Conservation (phyloP, 2,329 filamentous ascomycete genomes). For the Botrytis squamosa region DNA sequence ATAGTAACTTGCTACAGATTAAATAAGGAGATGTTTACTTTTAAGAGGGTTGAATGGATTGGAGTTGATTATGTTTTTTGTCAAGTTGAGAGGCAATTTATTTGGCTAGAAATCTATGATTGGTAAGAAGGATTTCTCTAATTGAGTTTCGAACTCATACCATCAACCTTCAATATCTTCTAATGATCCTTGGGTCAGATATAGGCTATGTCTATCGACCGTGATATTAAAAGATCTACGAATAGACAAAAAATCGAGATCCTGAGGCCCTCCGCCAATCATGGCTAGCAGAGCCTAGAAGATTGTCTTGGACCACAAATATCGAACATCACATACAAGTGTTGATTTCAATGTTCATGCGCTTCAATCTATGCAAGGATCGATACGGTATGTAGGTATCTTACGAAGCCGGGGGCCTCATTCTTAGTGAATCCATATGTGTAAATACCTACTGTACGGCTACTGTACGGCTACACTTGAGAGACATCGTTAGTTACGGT, state of each 20-base stretch:
- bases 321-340: neutral
- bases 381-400: neutral
- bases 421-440: neutral
- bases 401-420: neutral
- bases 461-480: neutral
- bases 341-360: neutral
- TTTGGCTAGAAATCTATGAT: neutral
- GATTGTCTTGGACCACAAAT: neutral
- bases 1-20: fast-evolving
- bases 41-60: neutral
- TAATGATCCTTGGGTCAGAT: neutral
- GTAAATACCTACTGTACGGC: neutral
- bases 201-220: neutral
- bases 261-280: neutral
- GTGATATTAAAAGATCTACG: neutral
- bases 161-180: neutral
- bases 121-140: neutral
- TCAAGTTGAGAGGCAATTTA: neutral
- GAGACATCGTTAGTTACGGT: neutral
- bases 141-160: neutral
- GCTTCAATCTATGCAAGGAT: neutral
- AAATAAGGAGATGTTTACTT: neutral
- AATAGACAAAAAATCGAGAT: neutral
- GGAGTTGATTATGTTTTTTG: neutral
- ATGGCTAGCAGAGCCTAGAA: neutral